Conservation (phyloP, 768 basidiomycete genomes). For the Auriscalpium microsporum region DNA sequence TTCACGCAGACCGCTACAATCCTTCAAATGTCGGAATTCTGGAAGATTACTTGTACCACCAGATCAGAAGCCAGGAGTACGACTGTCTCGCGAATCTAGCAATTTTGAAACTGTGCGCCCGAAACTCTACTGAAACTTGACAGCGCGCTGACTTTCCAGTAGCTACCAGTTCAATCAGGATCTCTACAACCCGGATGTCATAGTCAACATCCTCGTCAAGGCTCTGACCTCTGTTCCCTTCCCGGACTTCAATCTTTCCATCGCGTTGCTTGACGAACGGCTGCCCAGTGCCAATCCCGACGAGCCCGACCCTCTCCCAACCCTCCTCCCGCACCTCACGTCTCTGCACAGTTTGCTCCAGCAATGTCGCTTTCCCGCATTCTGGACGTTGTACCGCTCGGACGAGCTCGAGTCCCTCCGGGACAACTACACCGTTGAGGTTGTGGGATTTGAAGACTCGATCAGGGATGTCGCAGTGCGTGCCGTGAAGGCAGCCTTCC, state of each 20-base stretch:
- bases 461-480: constrained; percentile 69
- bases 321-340: constrained; percentile 60
- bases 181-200: constrained; percentile 86
- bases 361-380: constrained; percentile 81
- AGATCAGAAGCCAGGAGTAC: constrained; percentile 85
- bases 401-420: constrained; percentile 61
- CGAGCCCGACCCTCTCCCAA: constrained; percentile 74
- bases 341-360: constrained; percentile 62
- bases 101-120: constrained; percentile 77
- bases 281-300: constrained; percentile 46
- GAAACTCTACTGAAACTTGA: constrained; percentile 4
- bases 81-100: constrained; percentile 94
- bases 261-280: constrained; percentile 84
- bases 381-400: constrained; percentile 73
- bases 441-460: constrained; percentile 75
- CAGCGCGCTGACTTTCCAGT: background rate
- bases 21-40: constrained; percentile 88
- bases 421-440: constrained; percentile 83
- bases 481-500: constrained; percentile 73
- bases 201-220: constrained; percentile 92
- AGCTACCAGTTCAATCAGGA: constrained; percentile 97
- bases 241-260: constrained; percentile 91
- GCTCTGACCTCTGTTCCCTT: constrained; percentile 76
- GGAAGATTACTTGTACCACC: constrained; percentile 94
- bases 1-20: constrained; percentile 81